A percentile compares a stretch with the other conserved stretches of the same genome.
Conservation (phyloP, 352 stramenopile species). For the Globisporangium viniferum region DNA sequence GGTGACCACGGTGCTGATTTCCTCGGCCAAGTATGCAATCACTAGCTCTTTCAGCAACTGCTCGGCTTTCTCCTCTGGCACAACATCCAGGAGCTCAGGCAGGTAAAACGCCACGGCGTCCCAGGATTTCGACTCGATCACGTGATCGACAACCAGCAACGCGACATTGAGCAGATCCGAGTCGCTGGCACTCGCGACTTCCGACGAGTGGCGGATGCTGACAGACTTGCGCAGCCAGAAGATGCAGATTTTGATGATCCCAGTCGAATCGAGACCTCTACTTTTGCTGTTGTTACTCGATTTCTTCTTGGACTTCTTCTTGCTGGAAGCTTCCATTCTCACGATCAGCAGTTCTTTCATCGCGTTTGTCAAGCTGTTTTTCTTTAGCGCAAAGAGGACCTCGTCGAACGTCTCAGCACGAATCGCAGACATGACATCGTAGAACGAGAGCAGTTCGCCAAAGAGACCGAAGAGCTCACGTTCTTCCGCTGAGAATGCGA, state of each 20-base stretch:
- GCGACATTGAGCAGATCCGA: constrained; percentile 29
- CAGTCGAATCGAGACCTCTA: constrained; percentile 32
- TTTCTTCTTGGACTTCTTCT: constrained; percentile 7
- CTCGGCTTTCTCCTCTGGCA: constrained; percentile 22
- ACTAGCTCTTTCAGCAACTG: constrained; percentile 35
- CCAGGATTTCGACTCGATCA: constrained; percentile 65
- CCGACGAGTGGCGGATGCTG: constrained; percentile 18
- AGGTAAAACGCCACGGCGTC: constrained; percentile 69
- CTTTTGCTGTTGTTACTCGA: not conserved
- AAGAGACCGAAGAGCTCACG: constrained; percentile 70
- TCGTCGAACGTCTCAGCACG: constrained; percentile 43
- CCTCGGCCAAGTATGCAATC: constrained; percentile 31
- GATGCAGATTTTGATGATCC: constrained; percentile 78
- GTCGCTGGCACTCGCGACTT: constrained; percentile 10
- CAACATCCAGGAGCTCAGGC: constrained; percentile 51
- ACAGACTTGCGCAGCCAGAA: constrained; percentile 44
- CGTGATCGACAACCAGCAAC: constrained; percentile 52
- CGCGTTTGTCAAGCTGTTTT: constrained; percentile 26
- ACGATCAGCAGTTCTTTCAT: constrained; percentile 41
- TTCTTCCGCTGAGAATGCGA: constrained; percentile 38
- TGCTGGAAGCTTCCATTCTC: constrained; percentile 11
- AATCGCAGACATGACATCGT: constrained; percentile 41
- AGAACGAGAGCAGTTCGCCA: constrained; percentile 73
- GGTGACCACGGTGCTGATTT: not conserved
- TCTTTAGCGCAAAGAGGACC: constrained; percentile 41